Base-by-base conservation (phyloP, 345 rosid genomes). In the Erysimum cheiranthoides region DNA sequence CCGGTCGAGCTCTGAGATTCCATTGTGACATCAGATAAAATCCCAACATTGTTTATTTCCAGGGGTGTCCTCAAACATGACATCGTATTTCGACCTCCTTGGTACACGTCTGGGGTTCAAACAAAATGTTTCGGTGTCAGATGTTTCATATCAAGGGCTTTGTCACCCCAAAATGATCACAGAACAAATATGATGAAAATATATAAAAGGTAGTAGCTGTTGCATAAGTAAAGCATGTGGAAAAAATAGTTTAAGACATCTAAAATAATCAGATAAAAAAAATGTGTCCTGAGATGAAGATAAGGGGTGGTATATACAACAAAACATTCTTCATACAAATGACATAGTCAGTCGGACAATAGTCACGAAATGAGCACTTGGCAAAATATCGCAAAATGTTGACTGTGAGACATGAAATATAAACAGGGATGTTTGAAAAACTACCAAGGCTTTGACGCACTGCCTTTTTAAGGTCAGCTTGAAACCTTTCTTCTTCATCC, bases 381-480 rank as follows among this genome's bases (percentile, higher is more conserved):
- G 45, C 14, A 62, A 76, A 45, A 45, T 31, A 34, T 32, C 2
- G 6, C 6, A 46, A 66, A 64, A 38, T 45, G 52, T 65, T 59
- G 25, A 66, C 25, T 18, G 10, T 3, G 16, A 70, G 76, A 64
- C 18, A 57, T 40, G 14, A 63, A 66, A 56, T 35, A 39, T 14
- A 57, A 39, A 43, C 43, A 73, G 59, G 58, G 43, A 81, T 39
- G 61, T 25, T 67, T 58, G 43, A 38, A 69, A 36, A 66, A 34
- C 38, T 88, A 95, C 99, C 97, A 57, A 92, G 93, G 82, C 97
- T 92, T 86, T 95, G 97, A 54, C 83, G 88, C 57, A 90, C 88
- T 47, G 97, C 97, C 73, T 78, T 83, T 81, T 86, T 73, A 40
- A 92, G 86, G 84, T 95, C 97, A 77, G 97, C 92, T 80, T 95